Percentiles rank a stretch among this genome's conserved stretches.
Conservation (phyloP, 352 stramenopile species). For the Globisporangium camurandrum region DNA sequence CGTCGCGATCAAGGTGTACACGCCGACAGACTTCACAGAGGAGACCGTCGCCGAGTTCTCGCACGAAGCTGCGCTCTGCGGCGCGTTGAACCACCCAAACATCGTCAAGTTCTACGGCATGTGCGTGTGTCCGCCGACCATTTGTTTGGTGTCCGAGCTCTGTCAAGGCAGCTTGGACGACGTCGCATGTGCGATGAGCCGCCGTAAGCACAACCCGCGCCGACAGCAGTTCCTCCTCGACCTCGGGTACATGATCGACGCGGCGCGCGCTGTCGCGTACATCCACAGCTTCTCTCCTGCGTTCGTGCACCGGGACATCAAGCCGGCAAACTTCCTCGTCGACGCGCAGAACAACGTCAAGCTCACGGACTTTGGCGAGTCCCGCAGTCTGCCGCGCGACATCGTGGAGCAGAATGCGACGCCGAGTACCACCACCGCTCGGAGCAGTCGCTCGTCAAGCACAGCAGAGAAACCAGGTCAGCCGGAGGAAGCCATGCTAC, state of each 20-base stretch:
- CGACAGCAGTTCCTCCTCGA: conserved; percentile 53
- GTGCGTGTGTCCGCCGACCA: conserved; percentile 54
- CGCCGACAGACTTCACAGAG: conserved; percentile 48
- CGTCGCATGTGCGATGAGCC: conserved; percentile 28
- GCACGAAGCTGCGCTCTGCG: conserved; percentile 50
- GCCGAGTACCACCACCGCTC: conserved; percentile 12
- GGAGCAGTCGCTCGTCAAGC: no score
- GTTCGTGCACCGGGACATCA: conserved; percentile 77
- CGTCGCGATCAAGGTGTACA: conserved; percentile 69
- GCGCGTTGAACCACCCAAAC: conserved; percentile 49
- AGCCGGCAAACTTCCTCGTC: conserved; percentile 68
- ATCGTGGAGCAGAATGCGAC: conserved; percentile 19
- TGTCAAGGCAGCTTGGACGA: conserved; percentile 56
- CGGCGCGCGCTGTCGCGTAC: conserved; percentile 56
- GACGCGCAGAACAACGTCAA: conserved; percentile 48
- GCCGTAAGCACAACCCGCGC: conserved; percentile 29
- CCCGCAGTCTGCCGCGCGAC: conserved; percentile 30
- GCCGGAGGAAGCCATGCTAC: conserved; percentile 5
- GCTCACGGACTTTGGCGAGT: conserved; percentile 67
- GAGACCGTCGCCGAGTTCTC: conserved; percentile 48
- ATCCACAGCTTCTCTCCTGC: conserved; percentile 65
- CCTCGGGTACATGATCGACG: conserved; percentile 56
- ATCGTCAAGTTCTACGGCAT: conserved; percentile 59
- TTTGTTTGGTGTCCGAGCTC: conserved; percentile 63
- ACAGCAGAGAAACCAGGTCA: conserved; percentile 6